Base-by-base conservation (phyloP, 352 stramenopile species). In the Pythium chondricola region DNA sequence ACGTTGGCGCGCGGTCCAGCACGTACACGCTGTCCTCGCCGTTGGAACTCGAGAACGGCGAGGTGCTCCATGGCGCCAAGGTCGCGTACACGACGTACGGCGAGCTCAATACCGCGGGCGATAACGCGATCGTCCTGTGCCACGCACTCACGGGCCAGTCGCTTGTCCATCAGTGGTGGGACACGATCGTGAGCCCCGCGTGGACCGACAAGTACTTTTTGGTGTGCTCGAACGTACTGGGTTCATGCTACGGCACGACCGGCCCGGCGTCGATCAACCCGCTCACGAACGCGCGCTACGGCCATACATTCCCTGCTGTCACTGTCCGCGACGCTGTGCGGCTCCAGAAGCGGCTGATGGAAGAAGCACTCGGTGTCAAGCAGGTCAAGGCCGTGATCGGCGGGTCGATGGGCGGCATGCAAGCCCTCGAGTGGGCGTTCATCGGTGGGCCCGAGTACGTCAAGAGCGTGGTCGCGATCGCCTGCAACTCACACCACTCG, bases 121-220 rank as follows among this genome's bases (percentile, higher is more conserved):
- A 96, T 65, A 97, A 98, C 54, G 90, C 90, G 5, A 71, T 98
- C 41, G 85, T 98, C 14, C 66, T 98, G 21, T 98, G 92, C 65
- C 93, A 98, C 63, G 95, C 92, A 13, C 71, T 98, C n/a, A 98
- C 93, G 21, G 93, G 92, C 26, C 96, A 98, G 66, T 91, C 95
- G 24, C 76, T 81, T 13, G 72, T 97, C 17, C 88, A 98, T 50
- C 74, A 93, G 20, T 98, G 95, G 84, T 98, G 90, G 91, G 82
- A 95, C 47, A 74, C 83, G 50, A 83, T 98, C 58, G 74, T 98
- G n/a, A 83, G 93, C 21, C 72, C 88, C 13, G 93, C 97, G 63
- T 97, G 97, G 83, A 98, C 93, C 6, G 74, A 95, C 62, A 93
- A 95, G 58, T 98, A 98, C 64, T 97, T 97, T 52, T 67, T 98